phyloP scores from a whole-genome alignment of 352 stramenopile species.

The Phytopythium oedochilum region DNA sequence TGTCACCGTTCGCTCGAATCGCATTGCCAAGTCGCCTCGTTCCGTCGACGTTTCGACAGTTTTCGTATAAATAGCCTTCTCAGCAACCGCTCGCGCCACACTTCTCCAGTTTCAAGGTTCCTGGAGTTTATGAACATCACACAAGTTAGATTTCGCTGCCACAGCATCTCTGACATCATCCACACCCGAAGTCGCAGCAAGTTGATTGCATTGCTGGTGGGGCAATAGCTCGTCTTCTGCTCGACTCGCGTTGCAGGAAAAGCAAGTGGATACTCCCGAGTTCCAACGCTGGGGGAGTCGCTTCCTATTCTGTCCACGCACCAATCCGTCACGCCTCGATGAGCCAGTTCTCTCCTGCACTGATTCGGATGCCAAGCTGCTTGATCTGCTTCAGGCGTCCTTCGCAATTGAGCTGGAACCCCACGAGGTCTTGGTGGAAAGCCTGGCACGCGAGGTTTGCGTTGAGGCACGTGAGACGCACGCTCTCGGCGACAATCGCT shows the following conservation, averaged over 20 bases:
- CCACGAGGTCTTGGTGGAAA: conserved; percentile 79
- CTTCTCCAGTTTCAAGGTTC: neutral
- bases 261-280: no score
- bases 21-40: neutral
- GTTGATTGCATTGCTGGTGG: no score
- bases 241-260: no score
- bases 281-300: no score
- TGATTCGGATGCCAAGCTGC: conserved; percentile 52
- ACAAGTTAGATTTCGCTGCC: neutral
- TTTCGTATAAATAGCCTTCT: neutral
- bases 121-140: neutral
- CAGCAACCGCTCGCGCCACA: neutral
- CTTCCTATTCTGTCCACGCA: neutral
- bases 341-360: conserved; percentile 4
- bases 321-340: neutral
- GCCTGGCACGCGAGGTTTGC: conserved; percentile 80
- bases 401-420: conserved; percentile 75
- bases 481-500: conserved; percentile 52
- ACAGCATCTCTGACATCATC: no score
- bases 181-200: no score
- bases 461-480: conserved; percentile 77
- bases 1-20: neutral
- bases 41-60: neutral
- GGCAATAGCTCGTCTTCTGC: no score
- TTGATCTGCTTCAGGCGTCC: conserved; percentile 88